phyloP scores from a whole-genome alignment of 2,329 filamentous ascomycete species.

The Fusarium beomiforme region DNA sequence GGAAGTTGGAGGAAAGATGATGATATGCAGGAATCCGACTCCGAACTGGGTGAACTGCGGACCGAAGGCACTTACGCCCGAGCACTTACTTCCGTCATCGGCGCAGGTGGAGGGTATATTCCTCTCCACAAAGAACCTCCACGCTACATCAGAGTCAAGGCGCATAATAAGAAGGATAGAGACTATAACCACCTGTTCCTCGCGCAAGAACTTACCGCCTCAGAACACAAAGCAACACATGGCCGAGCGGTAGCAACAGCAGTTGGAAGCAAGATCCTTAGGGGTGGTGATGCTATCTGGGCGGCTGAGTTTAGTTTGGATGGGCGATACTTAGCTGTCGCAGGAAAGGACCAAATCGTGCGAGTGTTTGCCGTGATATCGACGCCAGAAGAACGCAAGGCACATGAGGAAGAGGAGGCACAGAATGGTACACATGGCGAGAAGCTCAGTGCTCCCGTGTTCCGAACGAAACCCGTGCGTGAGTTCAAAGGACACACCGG shows the following conservation, averaged over 20 bases:
- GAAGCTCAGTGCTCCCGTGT: conserved; percentile 88
- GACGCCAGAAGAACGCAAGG: conserved; percentile 79
- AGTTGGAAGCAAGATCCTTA: conserved; percentile 53
- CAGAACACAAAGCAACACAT: conserved; percentile 50
- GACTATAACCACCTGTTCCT: conserved; percentile 91
- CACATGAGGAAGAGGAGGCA: conserved; percentile 72
- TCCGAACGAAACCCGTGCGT: conserved; percentile 78
- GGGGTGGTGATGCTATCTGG: conserved; percentile 80
- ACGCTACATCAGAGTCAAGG: conserved; percentile 86
- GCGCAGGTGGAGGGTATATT: conserved; percentile 75
- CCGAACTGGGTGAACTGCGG: conserved; percentile 73
- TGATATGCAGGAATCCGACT: conserved; percentile 70
- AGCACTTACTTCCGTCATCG: conserved; percentile 81
- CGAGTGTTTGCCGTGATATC: conserved; percentile 90
- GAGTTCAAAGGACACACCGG: conserved; percentile 87
- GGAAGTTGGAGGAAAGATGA: conserved; percentile 78
- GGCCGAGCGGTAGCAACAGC: conserved; percentile 49
- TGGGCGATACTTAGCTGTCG: conserved; percentile 90
- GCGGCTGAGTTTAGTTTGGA: conserved; percentile 92
- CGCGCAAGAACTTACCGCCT: conserved; percentile 85
- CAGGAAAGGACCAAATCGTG: conserved; percentile 86
- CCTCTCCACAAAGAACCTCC: conserved; percentile 90
- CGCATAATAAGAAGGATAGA: conserved; percentile 81
- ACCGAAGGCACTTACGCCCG: conserved; percentile 85
- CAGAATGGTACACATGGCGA: conserved; percentile 54